These are phyloP conservation scores for Cladosporium sp. DNA, from an alignment of 2,329 filamentous ascomycete genomes.

Conservation along the genomic window DNA sequence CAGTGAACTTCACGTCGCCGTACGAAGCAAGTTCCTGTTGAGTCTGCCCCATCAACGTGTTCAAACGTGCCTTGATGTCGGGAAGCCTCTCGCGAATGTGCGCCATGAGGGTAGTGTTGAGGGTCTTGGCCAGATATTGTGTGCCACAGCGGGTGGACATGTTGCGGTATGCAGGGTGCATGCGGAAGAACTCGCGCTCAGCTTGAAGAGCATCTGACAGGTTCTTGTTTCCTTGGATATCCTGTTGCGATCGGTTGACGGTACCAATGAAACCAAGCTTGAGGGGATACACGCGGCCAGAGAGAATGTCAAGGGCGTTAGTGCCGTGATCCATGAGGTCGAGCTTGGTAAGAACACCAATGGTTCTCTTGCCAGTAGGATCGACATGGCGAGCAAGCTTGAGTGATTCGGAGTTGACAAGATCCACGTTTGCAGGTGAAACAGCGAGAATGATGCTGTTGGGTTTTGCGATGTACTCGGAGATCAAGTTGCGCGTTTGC, in stretches of 20 bases:
- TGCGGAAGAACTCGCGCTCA: conserved; percentile 92
- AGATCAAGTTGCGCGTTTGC: conserved; percentile 92
- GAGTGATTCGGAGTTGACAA: conserved; percentile 95
- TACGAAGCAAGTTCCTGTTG: conserved; percentile 98
- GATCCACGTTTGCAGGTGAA: conserved; percentile 93
- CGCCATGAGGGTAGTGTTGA: conserved; percentile 91
- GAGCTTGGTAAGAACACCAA: conserved; percentile 93
- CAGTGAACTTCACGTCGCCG: conserved; percentile 94
- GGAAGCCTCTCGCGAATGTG: conserved; percentile 94
- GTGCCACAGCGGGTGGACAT: conserved; percentile 93
- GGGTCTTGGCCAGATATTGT: conserved; percentile 86
- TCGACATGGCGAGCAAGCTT: conserved; percentile 97
- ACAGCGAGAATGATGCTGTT: conserved; percentile 98
- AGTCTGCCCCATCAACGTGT: conserved; percentile 99
- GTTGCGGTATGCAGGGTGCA: conserved; percentile 94
- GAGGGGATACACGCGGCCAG: conserved; percentile 89
- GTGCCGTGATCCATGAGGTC: conserved; percentile 99
- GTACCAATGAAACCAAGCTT: conserved; percentile 98
- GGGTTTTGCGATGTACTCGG: conserved; percentile 97
- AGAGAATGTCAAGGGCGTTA: conserved; percentile 96
- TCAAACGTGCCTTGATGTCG: conserved; percentile 95
- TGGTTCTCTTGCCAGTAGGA: conserved; percentile 86
- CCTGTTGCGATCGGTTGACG: conserved; percentile 95
- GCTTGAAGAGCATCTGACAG: conserved; percentile 85
- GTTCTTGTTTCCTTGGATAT: conserved; percentile 94